Percentiles rank a stretch among this genome's conserved stretches.
phyloP scores from a whole-genome alignment of 2,329 filamentous ascomycete genomes.

The Dothistroma pini region DNA sequence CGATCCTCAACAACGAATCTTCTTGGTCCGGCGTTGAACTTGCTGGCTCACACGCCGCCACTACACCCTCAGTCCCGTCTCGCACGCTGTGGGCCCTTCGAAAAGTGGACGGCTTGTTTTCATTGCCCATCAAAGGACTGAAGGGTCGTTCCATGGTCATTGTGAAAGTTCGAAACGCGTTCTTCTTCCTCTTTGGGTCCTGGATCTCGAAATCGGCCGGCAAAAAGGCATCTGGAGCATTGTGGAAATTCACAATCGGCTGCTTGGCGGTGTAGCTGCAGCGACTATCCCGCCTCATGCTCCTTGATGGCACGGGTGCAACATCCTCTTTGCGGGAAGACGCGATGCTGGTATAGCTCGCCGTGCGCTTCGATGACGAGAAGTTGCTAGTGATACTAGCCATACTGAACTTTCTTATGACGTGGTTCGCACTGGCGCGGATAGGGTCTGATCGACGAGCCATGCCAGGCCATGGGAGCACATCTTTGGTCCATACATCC shows the following conservation, averaged over 20 bases:
- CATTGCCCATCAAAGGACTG: constrained; percentile 27
- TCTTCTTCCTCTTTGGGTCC: constrained; percentile 27
- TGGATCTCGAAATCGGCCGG: constrained; percentile 48
- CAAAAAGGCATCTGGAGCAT: constrained; percentile 45
- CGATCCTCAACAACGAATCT: not conserved
- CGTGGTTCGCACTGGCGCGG: constrained; percentile 72
- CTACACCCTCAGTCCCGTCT: constrained; percentile 13
- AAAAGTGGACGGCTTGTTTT: constrained; percentile 24
- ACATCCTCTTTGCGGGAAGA: constrained; percentile 31
- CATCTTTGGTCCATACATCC: constrained; percentile 80
- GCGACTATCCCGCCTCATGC: constrained; percentile 4
- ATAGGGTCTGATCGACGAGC: constrained; percentile 65
- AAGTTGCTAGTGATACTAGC: constrained; percentile 76
- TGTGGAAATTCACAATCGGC: constrained; percentile 46
- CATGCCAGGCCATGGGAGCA: constrained; percentile 81
- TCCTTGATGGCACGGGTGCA: constrained; percentile 5
- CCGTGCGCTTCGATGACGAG: constrained; percentile 67
- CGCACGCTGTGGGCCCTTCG: constrained; percentile 33
- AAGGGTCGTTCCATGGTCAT: constrained; percentile 36
- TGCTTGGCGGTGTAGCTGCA: constrained; percentile 8
- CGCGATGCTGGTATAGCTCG: constrained; percentile 50
- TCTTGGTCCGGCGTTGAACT: constrained; percentile 1
- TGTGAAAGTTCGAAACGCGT: constrained; percentile 30
- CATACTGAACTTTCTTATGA: constrained; percentile 85
- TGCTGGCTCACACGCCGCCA: constrained; percentile 3